Evolutionary conservation across 305 asterid genomes (phyloP), one percentile per base, ranked within the genome.

Genomic region (Fraxinus sp.): DNA sequence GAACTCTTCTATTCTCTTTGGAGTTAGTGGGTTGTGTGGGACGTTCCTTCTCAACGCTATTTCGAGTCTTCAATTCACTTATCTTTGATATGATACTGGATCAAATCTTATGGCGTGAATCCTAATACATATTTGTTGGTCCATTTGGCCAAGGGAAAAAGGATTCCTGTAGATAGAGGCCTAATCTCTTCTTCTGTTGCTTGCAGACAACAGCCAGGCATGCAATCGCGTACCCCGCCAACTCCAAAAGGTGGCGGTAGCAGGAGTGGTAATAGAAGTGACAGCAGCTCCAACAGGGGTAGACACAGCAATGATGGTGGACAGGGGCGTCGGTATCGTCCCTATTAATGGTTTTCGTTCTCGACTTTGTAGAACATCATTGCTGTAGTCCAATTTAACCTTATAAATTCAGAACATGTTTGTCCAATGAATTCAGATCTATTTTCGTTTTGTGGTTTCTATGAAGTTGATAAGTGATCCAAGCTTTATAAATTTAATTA

Each of bases 131-230:
- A 64, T 64, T 24, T 8, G 33, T 10, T 24, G 72, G 72, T n/a
- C 28, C 68, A 57, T 57, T 57, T 57, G 68, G 68, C 68, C 2
- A 18, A 18, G 49, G 68, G 28, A 57, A 18, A 57, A 64, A 20
- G 33, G 6, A 64, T 64, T 64, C 35, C 35, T 22, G 14, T 64
- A 64, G 35, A 64, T 8, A 11, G 35, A 4, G 74, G 74, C 22
- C 76, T 70, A 70, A 70, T 70, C 32, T 79, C 74, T 16, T 55
- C 20, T 59, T 57, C 59, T 20, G 14, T 79, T 30, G 22, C 41
- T 70, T 70, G 76, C 82, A 90, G 92, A 85, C 92, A 90, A 85
- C 92, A 90, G 86, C 90, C 92, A 52, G 89, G 89, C 4, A 79
- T 84, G 66, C 87, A 88, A 64, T 43, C 83, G n/a, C 91, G 79